Base-by-base conservation (phyloP, 1,284 basidiomycete species). In the Inonotus hispidus region DNA sequence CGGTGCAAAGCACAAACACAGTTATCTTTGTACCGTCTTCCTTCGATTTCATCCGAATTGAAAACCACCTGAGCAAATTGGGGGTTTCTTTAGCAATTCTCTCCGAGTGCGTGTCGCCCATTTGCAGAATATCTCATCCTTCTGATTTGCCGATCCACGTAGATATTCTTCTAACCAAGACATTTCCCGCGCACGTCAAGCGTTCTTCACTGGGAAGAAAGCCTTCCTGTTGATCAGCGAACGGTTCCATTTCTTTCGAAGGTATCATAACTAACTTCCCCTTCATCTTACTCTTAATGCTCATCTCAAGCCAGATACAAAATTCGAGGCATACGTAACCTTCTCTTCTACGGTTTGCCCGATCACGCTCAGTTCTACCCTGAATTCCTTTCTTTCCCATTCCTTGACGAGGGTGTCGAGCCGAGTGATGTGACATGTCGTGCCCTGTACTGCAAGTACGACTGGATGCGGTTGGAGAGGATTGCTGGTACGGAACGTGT, bases 241-340 rank as follows among this genome's bases (percentile, higher is more conserved):
- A 72, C 85, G 97, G 21, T 98, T 98, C 78, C 95, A 99, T 74
- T 99, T 99, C 72, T 99, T 95, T 81, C 84, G 93, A 64, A 82
- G 95, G 84, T 90, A 66, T 49, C 76, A 11, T 25, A 8, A 14
- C n/a, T 68, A 2, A 10, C 19, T 35, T 2, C 47, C 16, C 19
- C 2, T 41, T n/a, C 16, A 25, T 21, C 37, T 47, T 43, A 32
- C 7, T 35, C 29, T 55, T 35, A 57, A 32, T 41, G 19, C 62
- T 37, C n/a, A 35, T 11, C 41, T 52, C 59, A 25, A 23, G 53
- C 58, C 62, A 92, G 92, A 58, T 97, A 97, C 76, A 92, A 91
- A 67, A 82, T 98, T 53, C 80, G 95, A 66, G 97, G 96, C 7
- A 91, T 95, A 57, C 87, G 90, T 61, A 98, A 97, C 64, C 71